phyloP scores from a whole-genome alignment of 192 early-diverging fungal species.

The Linnemannia zychae region DNA sequence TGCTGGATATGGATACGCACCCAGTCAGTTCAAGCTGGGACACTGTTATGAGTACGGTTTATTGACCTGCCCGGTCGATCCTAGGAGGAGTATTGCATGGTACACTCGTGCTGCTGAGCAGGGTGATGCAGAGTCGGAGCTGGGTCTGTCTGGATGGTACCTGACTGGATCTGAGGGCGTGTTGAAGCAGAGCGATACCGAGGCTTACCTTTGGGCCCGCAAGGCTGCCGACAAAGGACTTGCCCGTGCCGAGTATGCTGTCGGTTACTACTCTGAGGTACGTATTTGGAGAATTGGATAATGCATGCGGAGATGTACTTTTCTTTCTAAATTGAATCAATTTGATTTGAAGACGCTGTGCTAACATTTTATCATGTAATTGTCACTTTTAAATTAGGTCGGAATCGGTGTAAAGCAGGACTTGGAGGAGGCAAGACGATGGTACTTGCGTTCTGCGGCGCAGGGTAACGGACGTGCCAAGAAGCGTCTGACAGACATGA shows the following conservation, averaged over 20 bases:
- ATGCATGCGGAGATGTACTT: neutral
- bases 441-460: conserved; percentile 82
- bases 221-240: conserved; percentile 96
- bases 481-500: conserved; percentile 87
- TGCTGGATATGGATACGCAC: conserved; percentile 93
- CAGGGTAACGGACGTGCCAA: conserved; percentile 89
- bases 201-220: conserved; percentile 98
- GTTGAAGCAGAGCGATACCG: conserved; percentile 89
- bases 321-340: conserved; percentile 1
- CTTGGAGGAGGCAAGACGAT: conserved; percentile 87
- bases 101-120: conserved; percentile 95
- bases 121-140: conserved; percentile 89
- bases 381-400: conserved; percentile 35
- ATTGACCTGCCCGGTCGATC: conserved; percentile 87
- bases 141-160: conserved; percentile 98
- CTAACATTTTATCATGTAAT: neutral
- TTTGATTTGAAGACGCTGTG: neutral
- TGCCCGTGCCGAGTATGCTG: conserved; percentile 96
- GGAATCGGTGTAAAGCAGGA: conserved; percentile 87
- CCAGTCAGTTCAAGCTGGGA: conserved; percentile 93
- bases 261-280: conserved; percentile 94
- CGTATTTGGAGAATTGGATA: neutral
- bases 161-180: conserved; percentile 94
- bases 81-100: conserved; percentile 94
- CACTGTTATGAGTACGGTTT: conserved; percentile 96